Percentiles rank a stretch among this genome's conserved stretches.
These are phyloP conservation scores for Cucurbita maxima DNA, from an alignment of 306 rosid genomes.

Conservation along the genomic window DNA sequence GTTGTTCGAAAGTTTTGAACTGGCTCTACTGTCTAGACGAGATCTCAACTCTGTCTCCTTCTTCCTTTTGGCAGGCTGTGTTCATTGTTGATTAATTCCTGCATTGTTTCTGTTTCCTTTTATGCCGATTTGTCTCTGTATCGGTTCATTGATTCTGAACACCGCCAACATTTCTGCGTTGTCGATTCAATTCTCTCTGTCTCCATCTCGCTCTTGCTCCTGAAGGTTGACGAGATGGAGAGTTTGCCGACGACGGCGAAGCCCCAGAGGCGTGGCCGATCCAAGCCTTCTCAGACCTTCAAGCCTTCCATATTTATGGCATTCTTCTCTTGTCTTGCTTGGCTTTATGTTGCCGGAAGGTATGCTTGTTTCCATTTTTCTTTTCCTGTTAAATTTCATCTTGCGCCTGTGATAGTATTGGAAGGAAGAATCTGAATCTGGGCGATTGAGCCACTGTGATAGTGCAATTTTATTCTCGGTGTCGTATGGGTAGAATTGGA, in stretches of 20 bases:
- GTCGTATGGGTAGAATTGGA: neutral
- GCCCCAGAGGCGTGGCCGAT: conserved; percentile 51
- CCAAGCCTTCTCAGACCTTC: conserved; percentile 51
- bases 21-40: neutral
- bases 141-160: neutral
- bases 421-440: neutral
- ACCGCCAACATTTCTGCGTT: neutral
- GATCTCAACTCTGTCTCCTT: neutral
- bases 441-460: neutral
- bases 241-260: conserved; percentile 49
- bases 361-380: conserved; percentile 3
- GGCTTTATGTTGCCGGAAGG: conserved; percentile 99
- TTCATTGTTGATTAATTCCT: neutral
- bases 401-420: neutral
- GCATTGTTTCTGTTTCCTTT: neutral
- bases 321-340: conserved; percentile 87
- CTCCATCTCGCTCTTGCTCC: conserved; percentile 4
- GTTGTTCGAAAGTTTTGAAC: neutral
- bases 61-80: neutral
- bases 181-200: neutral
- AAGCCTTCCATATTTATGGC: conserved; percentile 70
- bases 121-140: neutral
- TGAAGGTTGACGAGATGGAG: conserved; percentile 36
- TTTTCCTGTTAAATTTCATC: neutral
- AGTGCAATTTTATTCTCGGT: neutral